Evolutionary conservation across 1,284 basidiomycete genomes (phyloP), one percentile per base, ranked within the genome.

Genomic region (Bondarzewia mesenterica): DNA sequence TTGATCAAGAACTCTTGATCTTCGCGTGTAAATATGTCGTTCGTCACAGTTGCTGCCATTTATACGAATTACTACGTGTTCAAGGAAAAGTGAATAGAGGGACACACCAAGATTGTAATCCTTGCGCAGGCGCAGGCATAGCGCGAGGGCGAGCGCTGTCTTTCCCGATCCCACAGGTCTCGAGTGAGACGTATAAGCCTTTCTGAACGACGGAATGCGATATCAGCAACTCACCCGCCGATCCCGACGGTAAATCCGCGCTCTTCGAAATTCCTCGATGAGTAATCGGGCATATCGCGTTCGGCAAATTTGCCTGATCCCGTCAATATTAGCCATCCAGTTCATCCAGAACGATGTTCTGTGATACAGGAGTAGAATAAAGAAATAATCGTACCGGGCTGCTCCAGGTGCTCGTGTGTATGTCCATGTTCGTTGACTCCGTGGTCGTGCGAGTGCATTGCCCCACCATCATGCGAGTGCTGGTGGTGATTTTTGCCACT

Each of bases 151-250:
- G 50, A 99, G 69, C 0, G 95, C 95, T 0, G 95, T 99, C 74
- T 99, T 98, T 12, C 96, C 96, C 1, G 93, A 96, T 10, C 96
- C 96, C 18, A 99, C 95, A 1, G 95, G 92, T 1, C 90, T 93
- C n/a, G n/a, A n/a, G 54, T 35, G 49, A 16, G 10, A 37, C 41
- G 21, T 1, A 15, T 4, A 35, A 22, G 16, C 2, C 16, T 36
- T 36, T n/a, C 26, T n/a, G 14, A 25, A 12, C n/a, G 21, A 29
- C 2, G 15, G 16, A 12, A 29, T 26, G 25, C 26, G 38, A n/a
- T n/a, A n/a, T n/a, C n/a, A 50, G 32, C 12, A 45, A 60, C 80
- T 52, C 61, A 93, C 91, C 94, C 95, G 60, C 95, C 95, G 51
- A 98, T 98, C 4, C 95, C 95, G 50, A 99, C 74, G 0, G 95